Conservation (phyloP, 2,329 filamentous ascomycete genomes). For the Phialemonium atrogriseum region DNA sequence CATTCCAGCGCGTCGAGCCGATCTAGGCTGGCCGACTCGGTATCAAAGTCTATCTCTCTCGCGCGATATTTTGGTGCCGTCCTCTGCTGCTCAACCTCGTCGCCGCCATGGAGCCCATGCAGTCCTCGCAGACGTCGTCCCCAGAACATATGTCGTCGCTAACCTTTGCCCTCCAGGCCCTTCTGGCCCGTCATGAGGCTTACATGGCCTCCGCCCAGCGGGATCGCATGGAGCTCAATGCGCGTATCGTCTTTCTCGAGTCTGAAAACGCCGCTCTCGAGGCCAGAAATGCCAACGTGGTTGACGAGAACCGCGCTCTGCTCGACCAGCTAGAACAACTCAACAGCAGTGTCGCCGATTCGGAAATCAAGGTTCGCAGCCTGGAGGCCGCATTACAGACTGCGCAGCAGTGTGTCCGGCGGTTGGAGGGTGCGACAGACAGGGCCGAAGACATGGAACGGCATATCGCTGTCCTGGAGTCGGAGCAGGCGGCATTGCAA, state of each 20-base stretch:
- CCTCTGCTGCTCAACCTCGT: conserved; percentile 4
- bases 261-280: conserved; percentile 66
- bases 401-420: conserved; percentile 68
- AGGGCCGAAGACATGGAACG: conserved; percentile 73
- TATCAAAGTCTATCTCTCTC: too few species aligned
- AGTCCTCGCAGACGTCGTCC: neutral
- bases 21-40: too few species aligned
- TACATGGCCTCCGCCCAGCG: conserved; percentile 90
- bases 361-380: conserved; percentile 69
- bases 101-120: conserved; percentile 7
- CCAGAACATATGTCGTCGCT: conserved; percentile 41
- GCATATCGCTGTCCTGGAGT: conserved; percentile 70
- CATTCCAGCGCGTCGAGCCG: too few species aligned
- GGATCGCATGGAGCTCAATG: conserved; percentile 65
- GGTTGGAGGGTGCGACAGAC: conserved; percentile 63
- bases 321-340: conserved; percentile 78
- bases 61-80: too few species aligned
- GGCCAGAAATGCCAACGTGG: conserved; percentile 64
- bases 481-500: conserved; percentile 69
- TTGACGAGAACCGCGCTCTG: conserved; percentile 74
- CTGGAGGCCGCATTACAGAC: conserved; percentile 70
- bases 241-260: conserved; percentile 70
- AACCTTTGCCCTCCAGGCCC: conserved; percentile 71
- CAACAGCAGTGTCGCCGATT: conserved; percentile 70
- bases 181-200: conserved; percentile 85